These are phyloP conservation scores for Macaranga tanarius DNA, from an alignment of 441 rosid species.

Conservation along the genomic window DNA sequence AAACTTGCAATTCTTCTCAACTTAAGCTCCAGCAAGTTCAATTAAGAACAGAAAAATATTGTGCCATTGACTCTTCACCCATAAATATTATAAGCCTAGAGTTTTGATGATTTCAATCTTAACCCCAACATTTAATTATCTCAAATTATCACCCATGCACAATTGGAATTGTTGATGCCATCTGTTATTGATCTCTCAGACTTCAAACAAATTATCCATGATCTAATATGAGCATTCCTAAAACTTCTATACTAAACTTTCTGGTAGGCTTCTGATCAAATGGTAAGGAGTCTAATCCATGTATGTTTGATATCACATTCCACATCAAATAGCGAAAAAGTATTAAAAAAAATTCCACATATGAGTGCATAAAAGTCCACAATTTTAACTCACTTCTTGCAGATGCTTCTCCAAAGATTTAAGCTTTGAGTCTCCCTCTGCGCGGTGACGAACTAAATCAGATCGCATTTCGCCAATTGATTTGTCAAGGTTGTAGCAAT, in stretches of 20 bases:
- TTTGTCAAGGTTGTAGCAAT: constrained; percentile 91
- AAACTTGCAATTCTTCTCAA: constrained; percentile 1
- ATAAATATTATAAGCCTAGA: not conserved
- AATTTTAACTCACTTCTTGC: constrained; percentile 64
- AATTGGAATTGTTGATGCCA: not conserved
- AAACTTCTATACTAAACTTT: not conserved
- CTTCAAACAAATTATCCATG: not conserved
- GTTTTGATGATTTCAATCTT: not conserved
- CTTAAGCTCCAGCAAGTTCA: constrained; percentile 1
- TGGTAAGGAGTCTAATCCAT: not conserved
- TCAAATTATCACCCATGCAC: not conserved
- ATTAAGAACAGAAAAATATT: not conserved
- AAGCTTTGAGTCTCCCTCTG: constrained; percentile 77
- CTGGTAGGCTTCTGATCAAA: not conserved
- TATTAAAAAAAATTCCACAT: not conserved
- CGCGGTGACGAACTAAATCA: constrained; percentile 63
- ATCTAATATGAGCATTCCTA: not conserved
- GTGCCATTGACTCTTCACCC: not conserved
- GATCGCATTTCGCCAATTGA: constrained; percentile 86
- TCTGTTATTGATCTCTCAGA: not conserved
- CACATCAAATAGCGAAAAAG: not conserved
- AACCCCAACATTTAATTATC: not conserved
- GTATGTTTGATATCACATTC: not conserved
- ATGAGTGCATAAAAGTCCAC: not conserved
- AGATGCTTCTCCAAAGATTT: constrained; percentile 85